Base-by-base conservation (phyloP, 2,329 filamentous ascomycete species). In the Hirsutella thompsonii region DNA sequence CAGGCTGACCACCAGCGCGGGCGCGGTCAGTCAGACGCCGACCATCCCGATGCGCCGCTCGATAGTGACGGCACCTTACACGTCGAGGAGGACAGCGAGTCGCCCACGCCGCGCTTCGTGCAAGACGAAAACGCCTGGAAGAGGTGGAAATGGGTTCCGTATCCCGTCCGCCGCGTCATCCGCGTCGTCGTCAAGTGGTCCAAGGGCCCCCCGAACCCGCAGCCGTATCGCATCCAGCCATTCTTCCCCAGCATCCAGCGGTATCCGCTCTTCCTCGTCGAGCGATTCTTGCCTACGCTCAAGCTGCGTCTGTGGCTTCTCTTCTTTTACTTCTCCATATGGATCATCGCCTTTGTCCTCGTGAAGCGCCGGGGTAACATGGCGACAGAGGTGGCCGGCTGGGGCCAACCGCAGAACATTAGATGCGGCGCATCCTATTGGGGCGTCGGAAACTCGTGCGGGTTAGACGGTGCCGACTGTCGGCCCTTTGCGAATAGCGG, bases 381-480 rank as follows among this genome's bases (percentile, higher is more conserved):
- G 35, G 65, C 69, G 2, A 68, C 73, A 20, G 76, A 83, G 46
- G 73, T 90, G 41, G 70, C 70, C 13, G 79, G 74, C 37, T 84
- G 81, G 64, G 83, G 82, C 14, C 67, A 63, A 36, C 82, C 83
- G 0, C 67, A 72, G 41, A 68, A 71, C 40, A 74, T 90, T 35
- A 66, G 74, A 23, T 92, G 85, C 57, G 74, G 72, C 11, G 69
- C 73, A 41, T 72, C 78, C 13, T 85, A 83, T 54, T 92, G 84
- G 83, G 70, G 66, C 8, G 57, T 76, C 30, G 79, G 77, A 28
- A 89, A 88, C 53, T 64, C 63, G 11, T 92, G 85, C 56, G 84
- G 83, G 1, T 53, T 90, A 13, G 78, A 90, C 49, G 85, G 85
- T 6, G 76, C 78, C 45, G 67, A 76, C 39, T 92, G 85, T 53